Conservation (phyloP, 805 yeast genomes). For the Candida michaelii region DNA sequence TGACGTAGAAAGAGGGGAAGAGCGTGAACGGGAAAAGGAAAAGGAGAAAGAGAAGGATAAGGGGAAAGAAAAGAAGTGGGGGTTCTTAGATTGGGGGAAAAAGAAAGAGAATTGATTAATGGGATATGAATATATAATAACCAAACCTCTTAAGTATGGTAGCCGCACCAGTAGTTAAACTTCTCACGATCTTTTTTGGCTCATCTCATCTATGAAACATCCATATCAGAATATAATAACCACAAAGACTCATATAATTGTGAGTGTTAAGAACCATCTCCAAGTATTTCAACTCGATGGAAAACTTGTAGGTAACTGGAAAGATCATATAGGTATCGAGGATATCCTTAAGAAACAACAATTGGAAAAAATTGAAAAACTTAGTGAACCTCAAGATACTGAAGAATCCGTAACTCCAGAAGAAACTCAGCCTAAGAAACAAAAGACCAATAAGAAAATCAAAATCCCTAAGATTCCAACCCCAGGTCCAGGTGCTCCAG, state of each 20-base stretch:
- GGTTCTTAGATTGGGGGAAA: slow-evolving; percentile 9
- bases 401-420: slow-evolving; percentile 23
- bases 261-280: slow-evolving; percentile 59
- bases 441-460: slow-evolving; percentile 18
- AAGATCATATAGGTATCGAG: slow-evolving; percentile 54
- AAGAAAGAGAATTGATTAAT: no score
- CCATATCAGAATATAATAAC: slow-evolving; percentile 63
- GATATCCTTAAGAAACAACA: slow-evolving; percentile 49
- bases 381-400: slow-evolving; percentile 22
- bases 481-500: slow-evolving; percentile 71
- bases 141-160: no score
- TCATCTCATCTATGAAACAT: slow-evolving; percentile 51
- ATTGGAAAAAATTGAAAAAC: slow-evolving; percentile 35
- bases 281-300: slow-evolving; percentile 49
- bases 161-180: no score
- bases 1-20: slow-evolving; percentile 1
- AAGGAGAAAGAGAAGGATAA: slow-evolving; percentile 1
- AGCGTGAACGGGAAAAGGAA: neutral
- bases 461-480: slow-evolving; percentile 53
- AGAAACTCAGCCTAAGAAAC: slow-evolving; percentile 1
- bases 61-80: slow-evolving; percentile 13
- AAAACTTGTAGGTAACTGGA: slow-evolving; percentile 56
- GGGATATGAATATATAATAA: no score
- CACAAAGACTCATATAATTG: slow-evolving; percentile 51
- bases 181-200: neutral